Base-by-base conservation (phyloP, 768 basidiomycete species). In the Amanita rubescens region DNA sequence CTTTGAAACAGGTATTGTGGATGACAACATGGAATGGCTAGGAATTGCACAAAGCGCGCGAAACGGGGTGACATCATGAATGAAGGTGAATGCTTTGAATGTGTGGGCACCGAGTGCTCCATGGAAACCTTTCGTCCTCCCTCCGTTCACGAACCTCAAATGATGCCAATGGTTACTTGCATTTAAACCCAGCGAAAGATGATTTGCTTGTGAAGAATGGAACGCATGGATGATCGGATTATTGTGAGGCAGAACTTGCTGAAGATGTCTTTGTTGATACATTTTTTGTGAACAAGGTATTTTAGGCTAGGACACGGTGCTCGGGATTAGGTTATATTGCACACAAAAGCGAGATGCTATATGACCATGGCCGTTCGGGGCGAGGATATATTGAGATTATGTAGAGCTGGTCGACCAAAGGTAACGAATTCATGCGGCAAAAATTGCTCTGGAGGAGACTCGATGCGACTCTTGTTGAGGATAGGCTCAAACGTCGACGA, bases 371-470 rank as follows among this genome's bases (percentile, higher is more conserved):
- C 72, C 59, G 78, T 71, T 64, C 79, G 76, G 15, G 82, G 82
- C 19, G 86, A 84, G 38, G 79, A 74, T 61, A 82, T 75, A 65
- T 88, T 91, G 69, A 88, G 76, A 65, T 77, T 86, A 68, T 89
- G 86, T 46, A 91, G 80, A 59, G 82, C 86, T 50, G 83, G 81
- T 46, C 88, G 84, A 65, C 87, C 82, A 66, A 88, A 87, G 33
- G 80, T 69, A 59, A 91, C 84, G 65, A 85, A 90, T 69, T 88
- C 87, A 66, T 89, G 85, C 3, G 88, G 87, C 54, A 88, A 79
- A 66, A 75, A 87, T 64, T 89, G 86, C 57, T 90, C 87, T 45
- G 86, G 83, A 32, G 81, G 72, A 52, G 74, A 72, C 64, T 88
- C 88, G 57, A 79, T 70, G 58, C 78, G 79, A 58, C 80, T 79